These are phyloP conservation scores for Suhomyces taliae DNA, from an alignment of 1,139 yeast genomes.

Conservation along the genomic window DNA sequence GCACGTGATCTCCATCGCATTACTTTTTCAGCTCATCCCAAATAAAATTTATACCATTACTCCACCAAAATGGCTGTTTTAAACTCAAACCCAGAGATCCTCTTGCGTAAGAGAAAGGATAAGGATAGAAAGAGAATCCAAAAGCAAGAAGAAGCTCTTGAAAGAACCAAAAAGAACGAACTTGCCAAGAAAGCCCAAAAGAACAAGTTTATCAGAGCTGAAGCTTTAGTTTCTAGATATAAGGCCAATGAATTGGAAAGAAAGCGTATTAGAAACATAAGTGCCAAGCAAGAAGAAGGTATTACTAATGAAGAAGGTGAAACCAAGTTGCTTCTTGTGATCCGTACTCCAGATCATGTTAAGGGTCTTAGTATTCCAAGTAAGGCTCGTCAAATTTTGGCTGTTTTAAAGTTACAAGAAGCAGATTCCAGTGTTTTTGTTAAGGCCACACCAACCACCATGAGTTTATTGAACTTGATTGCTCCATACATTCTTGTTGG, in stretches of 20 bases:
- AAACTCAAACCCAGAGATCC: constrained; percentile 72
- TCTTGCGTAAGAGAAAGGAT: constrained; percentile 74
- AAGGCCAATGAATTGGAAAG: constrained; percentile 65
- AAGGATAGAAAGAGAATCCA: constrained; percentile 69
- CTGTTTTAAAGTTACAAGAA: constrained; percentile 56
- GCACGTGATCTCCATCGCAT: background rate
- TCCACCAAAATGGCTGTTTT: constrained; percentile 44
- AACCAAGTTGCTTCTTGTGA: constrained; percentile 59
- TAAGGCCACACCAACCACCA: constrained; percentile 55
- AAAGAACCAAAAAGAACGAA: constrained; percentile 28
- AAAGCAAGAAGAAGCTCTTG: constrained; percentile 51
- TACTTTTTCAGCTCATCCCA: constrained; percentile 20
- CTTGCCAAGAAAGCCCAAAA: constrained; percentile 34
- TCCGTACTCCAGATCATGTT: constrained; percentile 59
- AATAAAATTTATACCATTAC: background rate
- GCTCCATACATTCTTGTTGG: constrained; percentile 76
- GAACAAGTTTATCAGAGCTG: constrained; percentile 67
- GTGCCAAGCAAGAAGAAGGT: constrained; percentile 26
- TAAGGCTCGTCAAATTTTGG: constrained; percentile 60
- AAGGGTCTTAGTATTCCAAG: constrained; percentile 65
- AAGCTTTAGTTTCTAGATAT: constrained; percentile 64
- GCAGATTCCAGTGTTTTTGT: constrained; percentile 71
- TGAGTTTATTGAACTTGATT: constrained; percentile 61
- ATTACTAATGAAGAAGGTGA: constrained; percentile 17
- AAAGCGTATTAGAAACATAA: constrained; percentile 63